phyloP scores from a whole-genome alignment of 2,329 filamentous ascomycete genomes.

The Pseudogymnoascus sp. region DNA sequence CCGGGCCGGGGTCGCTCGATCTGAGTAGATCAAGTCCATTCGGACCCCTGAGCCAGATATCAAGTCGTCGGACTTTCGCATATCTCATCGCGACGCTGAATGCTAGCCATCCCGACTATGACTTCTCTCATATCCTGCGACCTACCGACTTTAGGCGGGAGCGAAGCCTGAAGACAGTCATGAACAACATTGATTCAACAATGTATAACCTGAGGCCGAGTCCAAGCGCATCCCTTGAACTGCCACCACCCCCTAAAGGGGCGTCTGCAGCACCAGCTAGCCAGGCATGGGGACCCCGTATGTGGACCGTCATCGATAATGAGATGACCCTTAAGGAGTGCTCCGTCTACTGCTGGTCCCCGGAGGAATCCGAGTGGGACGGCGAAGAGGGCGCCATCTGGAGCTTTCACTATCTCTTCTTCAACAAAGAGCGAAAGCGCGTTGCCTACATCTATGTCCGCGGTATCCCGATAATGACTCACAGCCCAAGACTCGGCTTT shows the following conservation, averaged over 20 bases:
- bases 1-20: conserved; percentile 46
- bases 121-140: conserved; percentile 87
- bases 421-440: conserved; percentile 84
- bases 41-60: conserved; percentile 78
- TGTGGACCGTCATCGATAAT: conserved; percentile 88
- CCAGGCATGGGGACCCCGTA: conserved; percentile 74
- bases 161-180: conserved; percentile 68
- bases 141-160: conserved; percentile 87
- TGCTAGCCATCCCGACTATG: conserved; percentile 91
- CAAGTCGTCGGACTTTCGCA: conserved; percentile 84
- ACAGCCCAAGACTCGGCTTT: conserved; percentile 42
- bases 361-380: conserved; percentile 82
- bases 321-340: conserved; percentile 91
- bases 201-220: conserved; percentile 76
- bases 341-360: conserved; percentile 80
- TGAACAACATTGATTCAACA: conserved; percentile 80
- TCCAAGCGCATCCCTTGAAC: conserved; percentile 32
- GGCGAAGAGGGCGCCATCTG: conserved; percentile 91
- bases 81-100: conserved; percentile 96
- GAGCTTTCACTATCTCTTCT: conserved; percentile 96
- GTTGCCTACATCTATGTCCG: conserved; percentile 91
- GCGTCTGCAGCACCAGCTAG: conserved; percentile 35
- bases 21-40: conserved; percentile 85
- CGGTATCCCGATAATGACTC: conserved; percentile 70
- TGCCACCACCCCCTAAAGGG: conserved; percentile 28